A percentile compares a stretch with the other conserved stretches of the same genome.
Conservation (phyloP, 2,329 filamentous ascomycete genomes). For the Pyrenochaeta sp. region DNA sequence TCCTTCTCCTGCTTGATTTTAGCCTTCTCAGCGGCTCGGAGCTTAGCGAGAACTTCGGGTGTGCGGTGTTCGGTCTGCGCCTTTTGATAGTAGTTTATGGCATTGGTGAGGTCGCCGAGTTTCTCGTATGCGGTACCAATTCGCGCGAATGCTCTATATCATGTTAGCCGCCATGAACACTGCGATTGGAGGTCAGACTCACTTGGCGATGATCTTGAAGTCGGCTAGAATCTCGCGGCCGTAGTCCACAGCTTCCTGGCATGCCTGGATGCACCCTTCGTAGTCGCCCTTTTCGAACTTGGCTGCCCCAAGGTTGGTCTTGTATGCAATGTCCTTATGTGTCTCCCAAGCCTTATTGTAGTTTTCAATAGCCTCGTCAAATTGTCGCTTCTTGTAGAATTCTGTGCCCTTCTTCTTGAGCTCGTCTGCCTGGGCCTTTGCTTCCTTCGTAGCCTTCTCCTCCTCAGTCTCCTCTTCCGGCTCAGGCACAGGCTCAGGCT, state of each 20-base stretch:
- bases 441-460: conserved; percentile 81
- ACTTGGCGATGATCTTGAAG: conserved; percentile 98
- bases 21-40: conserved; percentile 86
- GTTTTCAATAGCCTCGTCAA: conserved; percentile 92
- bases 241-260: conserved; percentile 87
- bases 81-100: conserved; percentile 89
- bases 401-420: conserved; percentile 95
- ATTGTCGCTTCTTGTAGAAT: conserved; percentile 97
- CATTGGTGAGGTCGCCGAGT: conserved; percentile 77
- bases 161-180: conserved; percentile 14
- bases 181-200: conserved; percentile 25
- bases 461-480: conserved; percentile 90
- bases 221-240: conserved; percentile 90
- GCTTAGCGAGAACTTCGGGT: conserved; percentile 90
- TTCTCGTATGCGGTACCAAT: conserved; percentile 96
- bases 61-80: conserved; percentile 97
- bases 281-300: conserved; percentile 97
- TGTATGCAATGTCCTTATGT: conserved; percentile 95
- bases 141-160: conserved; percentile 77
- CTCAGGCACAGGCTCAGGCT: conserved; percentile 67
- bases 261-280: conserved; percentile 83
- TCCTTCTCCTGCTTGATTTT: conserved; percentile 77
- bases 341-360: conserved; percentile 95
- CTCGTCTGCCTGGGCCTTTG: conserved; percentile 90
- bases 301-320: conserved; percentile 94